Conservation (phyloP, 192 early-diverging fungal species). For the Coemansia sp. region DNA sequence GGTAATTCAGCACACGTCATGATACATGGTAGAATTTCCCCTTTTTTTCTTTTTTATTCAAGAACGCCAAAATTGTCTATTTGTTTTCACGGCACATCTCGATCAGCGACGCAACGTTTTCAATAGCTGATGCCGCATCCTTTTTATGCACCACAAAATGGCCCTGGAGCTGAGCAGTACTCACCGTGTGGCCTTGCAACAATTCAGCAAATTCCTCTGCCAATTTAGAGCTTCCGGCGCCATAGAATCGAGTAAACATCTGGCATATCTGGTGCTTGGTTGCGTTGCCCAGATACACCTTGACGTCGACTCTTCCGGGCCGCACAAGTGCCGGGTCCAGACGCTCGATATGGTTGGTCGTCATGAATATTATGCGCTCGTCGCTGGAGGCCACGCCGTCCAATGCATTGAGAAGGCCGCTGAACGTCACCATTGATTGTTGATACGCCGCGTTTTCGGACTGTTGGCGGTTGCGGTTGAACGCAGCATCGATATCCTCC, state of each 20-base stretch:
- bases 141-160: slow-evolving; percentile 93
- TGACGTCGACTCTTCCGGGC: slow-evolving; percentile 78
- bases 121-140: slow-evolving; percentile 69
- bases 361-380: slow-evolving; percentile 89
- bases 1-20: not conserved
- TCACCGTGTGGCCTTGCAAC: slow-evolving; percentile 60
- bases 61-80: not conserved
- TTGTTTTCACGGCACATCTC: not conserved
- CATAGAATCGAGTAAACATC: slow-evolving; percentile 85
- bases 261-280: slow-evolving; percentile 63
- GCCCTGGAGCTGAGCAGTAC: slow-evolving; percentile 90
- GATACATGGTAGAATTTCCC: not conserved
- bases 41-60: not conserved
- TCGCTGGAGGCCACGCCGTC: slow-evolving; percentile 87
- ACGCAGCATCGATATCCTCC: slow-evolving; percentile 86
- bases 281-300: slow-evolving; percentile 76
- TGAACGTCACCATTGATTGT: slow-evolving; percentile 84
- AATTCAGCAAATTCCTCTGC: slow-evolving; percentile 72
- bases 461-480: slow-evolving; percentile 63
- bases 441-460: slow-evolving; percentile 68
- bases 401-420: slow-evolving; percentile 84
- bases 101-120: slow-evolving; percentile 21
- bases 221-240: slow-evolving; percentile 52
- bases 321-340: slow-evolving; percentile 80
- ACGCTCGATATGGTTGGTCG: slow-evolving; percentile 81